phyloP scores from a whole-genome alignment of 2,329 filamentous ascomycete genomes.

The Alternaria arborescens region DNA sequence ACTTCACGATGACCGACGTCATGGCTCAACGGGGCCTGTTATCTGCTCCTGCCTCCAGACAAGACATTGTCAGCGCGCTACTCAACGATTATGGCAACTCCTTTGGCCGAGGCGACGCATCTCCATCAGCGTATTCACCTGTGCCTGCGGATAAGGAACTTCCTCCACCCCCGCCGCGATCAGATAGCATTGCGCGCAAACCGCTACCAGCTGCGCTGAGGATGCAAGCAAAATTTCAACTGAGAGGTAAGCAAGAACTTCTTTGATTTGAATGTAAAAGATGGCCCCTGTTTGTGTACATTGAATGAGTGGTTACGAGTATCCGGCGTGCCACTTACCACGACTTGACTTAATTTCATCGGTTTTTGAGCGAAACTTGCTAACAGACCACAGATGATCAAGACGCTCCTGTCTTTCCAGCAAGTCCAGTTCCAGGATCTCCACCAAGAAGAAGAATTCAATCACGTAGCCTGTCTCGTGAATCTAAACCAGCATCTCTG shows the following conservation, averaged over 20 bases:
- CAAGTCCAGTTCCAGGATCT: slow-evolving; percentile 28
- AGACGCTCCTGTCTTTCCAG: slow-evolving; percentile 21
- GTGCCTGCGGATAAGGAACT: slow-evolving; percentile 43
- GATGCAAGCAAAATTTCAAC: slow-evolving; percentile 45
- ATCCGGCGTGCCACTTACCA: slow-evolving; percentile 1
- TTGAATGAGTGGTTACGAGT: slow-evolving; percentile 4
- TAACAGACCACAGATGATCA: slow-evolving; percentile 22
- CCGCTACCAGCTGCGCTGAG: slow-evolving; percentile 34
- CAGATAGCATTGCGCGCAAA: slow-evolving; percentile 35
- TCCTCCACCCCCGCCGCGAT: slow-evolving; percentile 39
- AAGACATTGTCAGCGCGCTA: slow-evolving; percentile 51
- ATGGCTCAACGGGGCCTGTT: slow-evolving; percentile 37
- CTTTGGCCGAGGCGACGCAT: slow-evolving; percentile 36
- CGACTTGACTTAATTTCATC: slow-evolving; percentile 13
- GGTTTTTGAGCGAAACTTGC: neutral
- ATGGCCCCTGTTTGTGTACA: neutral
- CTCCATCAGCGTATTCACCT: slow-evolving; percentile 34
- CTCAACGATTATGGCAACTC: slow-evolving; percentile 50
- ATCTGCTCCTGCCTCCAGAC: slow-evolving; percentile 41
- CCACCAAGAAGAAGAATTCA: slow-evolving; percentile 37
- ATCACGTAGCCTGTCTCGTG: slow-evolving; percentile 46
- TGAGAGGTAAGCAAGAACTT: slow-evolving; percentile 42
- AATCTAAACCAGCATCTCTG: slow-evolving; percentile 47
- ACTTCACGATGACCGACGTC: slow-evolving; percentile 37
- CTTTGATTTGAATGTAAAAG: neutral